Base-by-base conservation (phyloP, 2,329 filamentous ascomycete species). In the Penicillium concentricum region DNA sequence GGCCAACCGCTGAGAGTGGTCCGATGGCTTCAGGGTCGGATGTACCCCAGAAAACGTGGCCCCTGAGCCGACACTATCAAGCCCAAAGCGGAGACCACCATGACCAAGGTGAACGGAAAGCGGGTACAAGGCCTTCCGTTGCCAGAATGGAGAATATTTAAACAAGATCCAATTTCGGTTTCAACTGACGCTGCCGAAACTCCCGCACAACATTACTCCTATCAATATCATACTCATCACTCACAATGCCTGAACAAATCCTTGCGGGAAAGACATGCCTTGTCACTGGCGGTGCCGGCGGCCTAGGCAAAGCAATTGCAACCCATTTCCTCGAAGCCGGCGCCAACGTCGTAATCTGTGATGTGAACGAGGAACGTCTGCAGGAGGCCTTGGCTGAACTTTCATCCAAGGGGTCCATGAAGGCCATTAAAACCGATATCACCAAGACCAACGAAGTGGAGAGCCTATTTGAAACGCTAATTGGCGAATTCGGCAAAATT, bases 401-500 rank as follows among this genome's bases (percentile, higher is more conserved):
- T 7, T 62, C 64, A 2, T 22, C 54, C 2, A 64, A 59, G 38
- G 68, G 64, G 0, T 42, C 58, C 1, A 41, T 72, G 5, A 65
- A 60, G 24, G 69, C 70, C 8, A 51, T 76, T 32, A 68, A 75
- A 50, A 60, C 62, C 10, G 73, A 79, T 56, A 73, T 79, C 47
- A 76, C 77, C 8, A 66, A 67, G 0, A 66, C 69, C 13, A 59
- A 59, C 0, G 72, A 72, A 24, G 68, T 78, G 10, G 68, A 77
- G 43, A 59, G 64, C 9, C 66, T 79, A 0, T 77, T 80, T 52
- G 60, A 67, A 5, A 61, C 73, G 67, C 51, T 67, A 4, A 42
- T 64, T 28, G 22, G 48, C 2, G 53, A 60, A 20, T 82, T 81
- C 58, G 76, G 76, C 28, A 72, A 74, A n/a, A 68, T 84, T 18